Evolutionary conservation across 805 yeast species (phyloP).

Genomic region (Monosporozyma servazzii): DNA sequence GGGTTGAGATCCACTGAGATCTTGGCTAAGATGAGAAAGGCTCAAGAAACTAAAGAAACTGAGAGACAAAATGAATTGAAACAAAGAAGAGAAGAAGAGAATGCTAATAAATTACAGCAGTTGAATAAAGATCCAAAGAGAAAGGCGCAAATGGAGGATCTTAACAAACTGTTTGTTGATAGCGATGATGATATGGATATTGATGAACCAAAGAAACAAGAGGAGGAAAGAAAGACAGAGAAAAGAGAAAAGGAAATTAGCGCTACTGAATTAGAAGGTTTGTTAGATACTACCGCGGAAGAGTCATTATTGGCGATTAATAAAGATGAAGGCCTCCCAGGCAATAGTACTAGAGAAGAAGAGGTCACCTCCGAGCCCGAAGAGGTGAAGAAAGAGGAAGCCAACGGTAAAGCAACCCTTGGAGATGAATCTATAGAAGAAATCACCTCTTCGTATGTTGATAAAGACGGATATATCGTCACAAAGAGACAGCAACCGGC

Average conservation of each 20-base stretch:
- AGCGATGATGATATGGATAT: slow-evolving; percentile 16
- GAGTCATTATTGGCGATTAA: slow-evolving; percentile 21
- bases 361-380: background rate
- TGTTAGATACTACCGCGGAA: slow-evolving; percentile 28
- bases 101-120: slow-evolving; percentile 4
- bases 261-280: slow-evolving; percentile 19
- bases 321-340: background rate
- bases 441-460: slow-evolving; percentile 13
- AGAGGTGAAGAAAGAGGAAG: background rate
- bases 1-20: slow-evolving; percentile 27
- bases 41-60: slow-evolving; percentile 25
- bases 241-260: background rate
- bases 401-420: slow-evolving; percentile 1
- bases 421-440: slow-evolving; percentile 5
- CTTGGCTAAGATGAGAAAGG: slow-evolving; percentile 26
- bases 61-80: slow-evolving; percentile 22
- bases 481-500: slow-evolving; percentile 15
- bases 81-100: slow-evolving; percentile 18
- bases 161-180: slow-evolving; percentile 22
- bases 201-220: background rate
- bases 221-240: background rate
- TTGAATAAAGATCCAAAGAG: slow-evolving; percentile 18
- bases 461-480: slow-evolving; percentile 29
- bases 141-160: slow-evolving; percentile 23
- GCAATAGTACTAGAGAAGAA: background rate